phyloP scores from a whole-genome alignment of 768 basidiomycete genomes.

The Lactifluus volemus region DNA sequence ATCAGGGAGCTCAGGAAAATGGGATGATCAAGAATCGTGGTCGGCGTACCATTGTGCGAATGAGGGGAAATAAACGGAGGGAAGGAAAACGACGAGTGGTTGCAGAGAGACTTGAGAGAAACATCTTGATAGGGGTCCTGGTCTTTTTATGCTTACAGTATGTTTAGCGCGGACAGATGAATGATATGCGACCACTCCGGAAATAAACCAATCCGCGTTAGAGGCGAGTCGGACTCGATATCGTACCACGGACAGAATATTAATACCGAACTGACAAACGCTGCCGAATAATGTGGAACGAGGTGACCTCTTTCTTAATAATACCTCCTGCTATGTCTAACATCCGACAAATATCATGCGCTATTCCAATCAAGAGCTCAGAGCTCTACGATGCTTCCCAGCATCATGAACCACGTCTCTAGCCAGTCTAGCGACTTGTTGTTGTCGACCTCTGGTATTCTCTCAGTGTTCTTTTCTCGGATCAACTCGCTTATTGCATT shows the following conservation, averaged over 20 bases:
- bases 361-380: constrained; percentile 23
- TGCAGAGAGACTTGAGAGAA: constrained; percentile 30
- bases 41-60: constrained; percentile 25
- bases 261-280: constrained; percentile 4
- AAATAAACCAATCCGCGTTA: constrained; percentile 20
- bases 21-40: background rate
- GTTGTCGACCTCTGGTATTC: constrained; percentile 13
- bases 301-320: background rate
- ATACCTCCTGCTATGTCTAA: background rate
- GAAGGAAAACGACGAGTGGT: constrained; percentile 31
- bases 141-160: background rate
- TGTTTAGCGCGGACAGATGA: background rate
- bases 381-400: constrained; percentile 52
- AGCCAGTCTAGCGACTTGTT: constrained; percentile 41
- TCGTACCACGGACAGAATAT: constrained; percentile 17
- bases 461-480: constrained; percentile 33
- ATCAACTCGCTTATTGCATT: constrained; percentile 62
- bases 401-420: constrained; percentile 71
- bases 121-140: background rate
- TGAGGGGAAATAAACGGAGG: constrained; percentile 25
- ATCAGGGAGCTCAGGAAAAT: constrained; percentile 1
- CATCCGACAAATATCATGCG: background rate
- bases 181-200: constrained; percentile 19
- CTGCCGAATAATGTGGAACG: constrained; percentile 12
- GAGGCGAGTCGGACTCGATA: constrained; percentile 1